Base-by-base conservation (phyloP, 768 basidiomycete species). In the Russula abietina region DNA sequence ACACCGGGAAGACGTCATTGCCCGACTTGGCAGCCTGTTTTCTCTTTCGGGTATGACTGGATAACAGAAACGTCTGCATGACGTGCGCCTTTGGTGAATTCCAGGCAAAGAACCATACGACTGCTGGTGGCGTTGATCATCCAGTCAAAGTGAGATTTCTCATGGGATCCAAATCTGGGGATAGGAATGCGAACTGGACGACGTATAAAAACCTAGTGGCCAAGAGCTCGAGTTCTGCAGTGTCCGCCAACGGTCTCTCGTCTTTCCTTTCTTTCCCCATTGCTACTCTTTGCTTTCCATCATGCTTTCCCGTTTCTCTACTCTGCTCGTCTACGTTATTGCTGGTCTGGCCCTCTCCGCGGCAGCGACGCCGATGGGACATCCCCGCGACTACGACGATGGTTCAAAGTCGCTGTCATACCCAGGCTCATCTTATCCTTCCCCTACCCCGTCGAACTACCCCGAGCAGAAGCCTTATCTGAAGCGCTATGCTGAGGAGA, bases 301-400 rank as follows among this genome's bases (percentile, higher is more conserved):
- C 53, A 64, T 64, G 62, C 62, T 64, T 49, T 59, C 62, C 8
- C 62, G 57, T 54, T 64, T 59, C 58, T 50, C 57, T 59, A 28
- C 58, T 33, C 39, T 64, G 19, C 49, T 59, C 53, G 38, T 55
- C 58, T 59, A 59, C 58, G 38, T 59, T 38, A 32, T 64, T 41
- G 62, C 46, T 39, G 62, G 62, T 48, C 46, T 64, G 28, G 62
- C 28, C 49, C 50, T 59, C 53, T 59, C 62, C 38, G 46, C 48
- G 22, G 62, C 46, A 9, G 62, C 58, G 56, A 55, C 57, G 9
- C 57, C 62, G 4, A 48, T 38, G 57, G 56, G 41, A 52, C n/a
- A 33, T 22, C n/a, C 43, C 33, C 32, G n/a, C 14, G 28, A 4
- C 46, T 57, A 49, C 56, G 43, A 62, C 55, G 54, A 53, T 16